A percentile compares a stretch with the other conserved stretches of the same genome.
phyloP scores from a whole-genome alignment of 306 rosid species.

The Psophocarpus tetragonolobus region DNA sequence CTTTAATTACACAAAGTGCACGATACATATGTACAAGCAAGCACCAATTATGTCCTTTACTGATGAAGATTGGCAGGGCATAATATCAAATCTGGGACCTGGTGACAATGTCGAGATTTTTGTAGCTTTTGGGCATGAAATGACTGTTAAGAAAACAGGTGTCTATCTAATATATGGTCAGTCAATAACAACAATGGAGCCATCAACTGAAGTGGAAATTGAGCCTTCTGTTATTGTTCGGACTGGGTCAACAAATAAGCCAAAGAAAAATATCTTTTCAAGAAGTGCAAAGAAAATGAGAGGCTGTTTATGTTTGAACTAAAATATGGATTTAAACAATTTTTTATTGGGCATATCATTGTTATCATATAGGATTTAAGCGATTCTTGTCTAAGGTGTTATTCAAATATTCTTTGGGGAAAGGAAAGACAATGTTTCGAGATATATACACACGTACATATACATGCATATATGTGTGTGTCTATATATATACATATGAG shows the following conservation, averaged over 20 bases:
- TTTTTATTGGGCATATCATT: background rate
- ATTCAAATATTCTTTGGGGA: background rate
- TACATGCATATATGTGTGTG: background rate
- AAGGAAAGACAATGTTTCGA: background rate
- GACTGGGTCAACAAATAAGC: background rate
- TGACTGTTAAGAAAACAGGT: background rate
- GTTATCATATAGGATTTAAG: background rate
- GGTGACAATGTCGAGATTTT: constrained; percentile 14
- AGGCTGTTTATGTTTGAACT: constrained; percentile 2
- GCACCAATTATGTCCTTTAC: background rate
- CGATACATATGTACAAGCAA: constrained; percentile 17
- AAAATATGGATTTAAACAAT: background rate
- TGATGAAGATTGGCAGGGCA: constrained; percentile 12
- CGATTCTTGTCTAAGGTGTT: background rate
- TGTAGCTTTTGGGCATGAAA: background rate
- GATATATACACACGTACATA: no score
- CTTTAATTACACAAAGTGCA: constrained; percentile 7
- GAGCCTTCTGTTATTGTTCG: no score
- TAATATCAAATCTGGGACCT: background rate
- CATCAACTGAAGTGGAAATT: background rate
- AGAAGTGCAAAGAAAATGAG: background rate
- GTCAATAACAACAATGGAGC: background rate
- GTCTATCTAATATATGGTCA: background rate
- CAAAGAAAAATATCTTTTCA: background rate
- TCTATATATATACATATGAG: no score